These are phyloP conservation scores for Aureobasidium lini DNA, from an alignment of 2,329 filamentous ascomycete species.

Conservation along the genomic window DNA sequence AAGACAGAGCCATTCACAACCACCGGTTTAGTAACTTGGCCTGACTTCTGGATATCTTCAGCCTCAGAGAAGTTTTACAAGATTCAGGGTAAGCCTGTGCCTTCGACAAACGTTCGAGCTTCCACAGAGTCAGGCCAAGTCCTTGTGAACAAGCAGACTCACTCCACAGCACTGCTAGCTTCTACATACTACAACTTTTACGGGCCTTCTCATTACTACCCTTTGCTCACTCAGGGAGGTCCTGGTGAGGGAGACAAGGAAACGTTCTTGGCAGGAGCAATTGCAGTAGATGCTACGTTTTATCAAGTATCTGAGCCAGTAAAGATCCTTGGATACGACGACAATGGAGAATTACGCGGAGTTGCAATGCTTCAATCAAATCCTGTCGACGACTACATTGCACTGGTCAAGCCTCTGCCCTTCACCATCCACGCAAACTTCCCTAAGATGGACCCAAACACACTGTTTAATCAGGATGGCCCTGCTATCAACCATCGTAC, in stretches of 20 bases:
- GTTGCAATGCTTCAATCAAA: constrained; percentile 19
- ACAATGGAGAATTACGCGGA: constrained; percentile 13
- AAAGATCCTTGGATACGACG: constrained; percentile 13
- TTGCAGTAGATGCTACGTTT: constrained; percentile 32
- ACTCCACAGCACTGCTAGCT: constrained; percentile 36
- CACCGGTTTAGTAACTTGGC: constrained; percentile 39
- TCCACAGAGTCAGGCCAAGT: constrained; percentile 41
- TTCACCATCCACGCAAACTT: constrained; percentile 24
- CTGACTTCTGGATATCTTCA: constrained; percentile 40
- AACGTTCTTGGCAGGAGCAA: constrained; percentile 41
- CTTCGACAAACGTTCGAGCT: constrained; percentile 13
- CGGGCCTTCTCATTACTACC: constrained; percentile 40
- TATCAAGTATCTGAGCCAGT: constrained; percentile 32
- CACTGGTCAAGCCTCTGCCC: constrained; percentile 15
- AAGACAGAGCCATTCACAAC: constrained; percentile 34
- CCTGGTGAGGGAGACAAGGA: constrained; percentile 46
- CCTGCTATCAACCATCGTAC: constrained; percentile 18
- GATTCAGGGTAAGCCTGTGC: constrained; percentile 30
- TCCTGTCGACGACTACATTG: constrained; percentile 14
- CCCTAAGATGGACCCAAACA: constrained; percentile 26
- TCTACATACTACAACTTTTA: constrained; percentile 44
- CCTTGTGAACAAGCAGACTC: constrained; percentile 37
- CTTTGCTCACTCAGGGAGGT: constrained; percentile 40
- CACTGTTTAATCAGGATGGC: constrained; percentile 21
- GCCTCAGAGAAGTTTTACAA: constrained; percentile 33